Evolutionary conservation across 306 rosid genomes (phyloP).

Genomic region (Prunus mume): DNA sequence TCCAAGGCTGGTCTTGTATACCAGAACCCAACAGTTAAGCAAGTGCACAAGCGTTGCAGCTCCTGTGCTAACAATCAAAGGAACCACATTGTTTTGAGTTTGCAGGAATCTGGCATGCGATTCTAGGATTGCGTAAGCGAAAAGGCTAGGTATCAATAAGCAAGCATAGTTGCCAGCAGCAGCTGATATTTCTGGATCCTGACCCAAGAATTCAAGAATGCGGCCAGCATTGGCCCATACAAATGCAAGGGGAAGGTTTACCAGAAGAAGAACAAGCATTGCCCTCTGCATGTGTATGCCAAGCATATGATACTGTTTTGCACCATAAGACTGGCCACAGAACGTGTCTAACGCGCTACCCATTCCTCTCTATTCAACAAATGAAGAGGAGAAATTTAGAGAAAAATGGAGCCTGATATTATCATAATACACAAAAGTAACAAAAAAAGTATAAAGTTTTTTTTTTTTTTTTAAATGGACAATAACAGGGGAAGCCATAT

Average conservation of each 20-base stretch:
- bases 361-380: constrained; percentile 37
- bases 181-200: constrained; percentile 42
- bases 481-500: neutral
- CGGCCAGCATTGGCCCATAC: constrained; percentile 43
- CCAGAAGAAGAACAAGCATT: constrained; percentile 39
- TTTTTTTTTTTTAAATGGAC: neutral
- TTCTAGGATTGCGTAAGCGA: constrained; percentile 31
- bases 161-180: constrained; percentile 41
- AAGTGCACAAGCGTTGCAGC: constrained; percentile 23
- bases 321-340: constrained; percentile 48
- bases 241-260: constrained; percentile 32
- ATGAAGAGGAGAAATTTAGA: too few species aligned
- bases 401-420: neutral
- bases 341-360: constrained; percentile 47
- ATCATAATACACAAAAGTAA: too few species aligned
- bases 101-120: constrained; percentile 37
- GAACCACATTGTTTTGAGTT: constrained; percentile 36
- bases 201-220: constrained; percentile 39
- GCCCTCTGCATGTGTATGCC: constrained; percentile 48
- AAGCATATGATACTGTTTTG: constrained; percentile 35
- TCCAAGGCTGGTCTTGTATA: constrained; percentile 38
- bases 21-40: constrained; percentile 31
- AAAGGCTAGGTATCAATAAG: constrained; percentile 38
- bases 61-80: constrained; percentile 31
- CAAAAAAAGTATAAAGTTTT: too few species aligned